These are phyloP conservation scores for Talaromyces sp. DNA, from an alignment of 2,329 filamentous ascomycete species.

Conservation along the genomic window DNA sequence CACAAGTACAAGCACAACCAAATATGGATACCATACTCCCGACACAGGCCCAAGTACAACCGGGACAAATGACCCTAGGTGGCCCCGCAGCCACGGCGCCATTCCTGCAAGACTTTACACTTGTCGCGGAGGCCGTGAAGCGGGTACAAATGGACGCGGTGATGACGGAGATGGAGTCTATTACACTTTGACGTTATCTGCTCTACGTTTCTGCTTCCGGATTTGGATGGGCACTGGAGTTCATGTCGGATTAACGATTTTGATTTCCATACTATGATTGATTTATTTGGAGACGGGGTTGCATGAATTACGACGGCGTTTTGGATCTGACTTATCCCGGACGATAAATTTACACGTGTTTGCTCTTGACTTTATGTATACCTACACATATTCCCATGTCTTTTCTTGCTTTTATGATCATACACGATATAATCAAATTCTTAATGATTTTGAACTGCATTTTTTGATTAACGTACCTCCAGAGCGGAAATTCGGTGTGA, in stretches of 20 bases:
- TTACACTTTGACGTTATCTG: conserved; percentile 31
- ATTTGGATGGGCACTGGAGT: background rate
- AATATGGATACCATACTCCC: background rate
- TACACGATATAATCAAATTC: background rate
- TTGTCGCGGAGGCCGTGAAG: conserved; percentile 90
- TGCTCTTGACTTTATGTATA: background rate
- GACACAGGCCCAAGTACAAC: conserved; percentile 21
- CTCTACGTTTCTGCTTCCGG: background rate
- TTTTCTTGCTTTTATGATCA: background rate
- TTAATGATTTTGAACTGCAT: background rate
- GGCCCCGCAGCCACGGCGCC: conserved; percentile 48
- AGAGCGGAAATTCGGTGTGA: background rate
- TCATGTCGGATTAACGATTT: background rate
- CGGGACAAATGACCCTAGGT: conserved; percentile 26
- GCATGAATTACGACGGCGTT: conserved; percentile 2
- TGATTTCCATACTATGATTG: background rate
- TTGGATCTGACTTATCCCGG: background rate
- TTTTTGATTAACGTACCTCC: background rate
- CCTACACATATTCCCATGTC: background rate
- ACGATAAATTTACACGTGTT: background rate
- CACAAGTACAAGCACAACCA: background rate
- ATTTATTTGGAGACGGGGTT: background rate
- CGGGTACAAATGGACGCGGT: conserved; percentile 85
- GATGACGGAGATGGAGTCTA: conserved; percentile 71
- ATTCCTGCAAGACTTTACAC: conserved; percentile 76